Conservation (phyloP, 345 rosid species). For the Salix suchowensis region DNA sequence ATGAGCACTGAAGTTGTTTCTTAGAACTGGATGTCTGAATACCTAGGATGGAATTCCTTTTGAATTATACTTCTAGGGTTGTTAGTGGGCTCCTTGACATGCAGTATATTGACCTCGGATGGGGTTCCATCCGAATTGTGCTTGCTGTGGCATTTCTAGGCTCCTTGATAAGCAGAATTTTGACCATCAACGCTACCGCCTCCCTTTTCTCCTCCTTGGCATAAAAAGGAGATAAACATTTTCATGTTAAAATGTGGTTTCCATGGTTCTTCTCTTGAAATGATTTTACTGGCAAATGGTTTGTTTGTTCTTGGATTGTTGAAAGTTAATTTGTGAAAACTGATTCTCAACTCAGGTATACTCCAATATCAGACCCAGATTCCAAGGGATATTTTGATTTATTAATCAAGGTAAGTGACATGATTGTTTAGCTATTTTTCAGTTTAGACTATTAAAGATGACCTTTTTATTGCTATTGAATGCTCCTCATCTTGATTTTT, state of each 20-base stretch:
- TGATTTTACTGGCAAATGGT: background rate
- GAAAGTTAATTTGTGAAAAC: background rate
- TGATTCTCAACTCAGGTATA: conserved; percentile 51
- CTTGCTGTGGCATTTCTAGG: too few relatives aligned
- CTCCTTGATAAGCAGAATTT: too few relatives aligned
- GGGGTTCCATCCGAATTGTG: too few relatives aligned
- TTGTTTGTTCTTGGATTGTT: background rate
- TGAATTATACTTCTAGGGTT: too few relatives aligned
- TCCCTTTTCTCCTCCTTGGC: background rate
- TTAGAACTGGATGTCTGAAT: background rate
- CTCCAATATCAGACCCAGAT: conserved; percentile 92
- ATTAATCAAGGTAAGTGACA: conserved; percentile 66
- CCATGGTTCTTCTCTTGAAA: background rate
- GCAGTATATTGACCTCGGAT: background rate
- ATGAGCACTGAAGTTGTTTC: background rate
- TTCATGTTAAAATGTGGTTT: background rate
- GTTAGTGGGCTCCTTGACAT: too few relatives aligned
- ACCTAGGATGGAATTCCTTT: background rate
- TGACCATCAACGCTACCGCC: too few relatives aligned
- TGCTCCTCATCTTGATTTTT: background rate
- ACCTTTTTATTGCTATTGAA: background rate
- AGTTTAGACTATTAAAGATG: conserved; percentile 6
- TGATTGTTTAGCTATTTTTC: background rate
- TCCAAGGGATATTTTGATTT: conserved; percentile 85
- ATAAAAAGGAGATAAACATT: background rate